Conservation (phyloP, 768 basidiomycete species). For the Suillus americanus region DNA sequence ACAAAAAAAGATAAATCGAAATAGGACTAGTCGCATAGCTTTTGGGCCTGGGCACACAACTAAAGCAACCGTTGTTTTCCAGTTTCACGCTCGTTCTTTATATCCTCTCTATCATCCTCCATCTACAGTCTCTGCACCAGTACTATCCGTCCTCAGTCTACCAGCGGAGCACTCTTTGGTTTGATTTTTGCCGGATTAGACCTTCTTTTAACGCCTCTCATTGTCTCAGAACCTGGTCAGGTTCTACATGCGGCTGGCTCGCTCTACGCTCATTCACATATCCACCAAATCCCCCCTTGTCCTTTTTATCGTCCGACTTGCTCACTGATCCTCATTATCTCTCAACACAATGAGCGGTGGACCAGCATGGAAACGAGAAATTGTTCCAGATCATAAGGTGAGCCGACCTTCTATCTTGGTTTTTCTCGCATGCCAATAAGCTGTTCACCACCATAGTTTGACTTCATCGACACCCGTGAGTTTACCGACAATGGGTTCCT, state of each 20-base stretch:
- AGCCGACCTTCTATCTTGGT: slow-evolving; percentile 14
- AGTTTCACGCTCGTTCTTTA: not conserved
- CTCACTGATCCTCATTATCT: slow-evolving; percentile 14
- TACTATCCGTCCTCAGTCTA: slow-evolving; percentile 17
- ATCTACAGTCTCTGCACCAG: slow-evolving; percentile 23
- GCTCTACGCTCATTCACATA: slow-evolving; percentile 26
- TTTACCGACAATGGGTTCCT: slow-evolving; percentile 86
- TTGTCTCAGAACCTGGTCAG: slow-evolving; percentile 17
- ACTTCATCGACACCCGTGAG: slow-evolving; percentile 93
- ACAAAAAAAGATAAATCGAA: slow-evolving; percentile 7
- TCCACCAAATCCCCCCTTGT: slow-evolving; percentile 22
- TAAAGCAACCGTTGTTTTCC: slow-evolving; percentile 9
- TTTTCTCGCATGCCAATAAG: slow-evolving; percentile 5
- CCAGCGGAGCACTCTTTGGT: not conserved
- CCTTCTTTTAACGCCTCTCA: slow-evolving; percentile 25
- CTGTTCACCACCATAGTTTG: slow-evolving; percentile 59
- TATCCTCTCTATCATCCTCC: not conserved
- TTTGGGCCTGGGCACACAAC: slow-evolving; percentile 1
- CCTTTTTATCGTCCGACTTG: slow-evolving; percentile 21
- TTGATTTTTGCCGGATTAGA: not conserved
- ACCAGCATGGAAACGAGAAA: slow-evolving; percentile 94
- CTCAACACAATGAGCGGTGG: slow-evolving; percentile 44
- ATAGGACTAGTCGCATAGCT: slow-evolving; percentile 8
- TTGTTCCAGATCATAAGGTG: slow-evolving; percentile 97
- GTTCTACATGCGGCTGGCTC: slow-evolving; percentile 36